Base-by-base conservation (phyloP, 768 basidiomycete genomes). In the Mycena kentingensis region DNA sequence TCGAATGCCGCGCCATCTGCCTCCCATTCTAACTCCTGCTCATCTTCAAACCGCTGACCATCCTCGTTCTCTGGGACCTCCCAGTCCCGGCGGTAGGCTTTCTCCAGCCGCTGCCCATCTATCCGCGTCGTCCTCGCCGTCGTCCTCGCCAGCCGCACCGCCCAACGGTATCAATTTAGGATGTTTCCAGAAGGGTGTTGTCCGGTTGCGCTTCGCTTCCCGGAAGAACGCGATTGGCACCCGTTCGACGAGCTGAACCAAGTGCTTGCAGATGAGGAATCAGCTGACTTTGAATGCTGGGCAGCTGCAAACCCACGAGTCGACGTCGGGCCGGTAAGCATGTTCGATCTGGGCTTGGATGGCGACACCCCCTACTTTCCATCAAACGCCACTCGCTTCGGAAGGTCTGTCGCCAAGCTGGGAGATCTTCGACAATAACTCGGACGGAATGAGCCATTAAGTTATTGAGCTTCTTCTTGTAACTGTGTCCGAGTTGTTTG, bases 181-280 rank as follows among this genome's bases (percentile, higher is more conserved):
- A 24, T 61, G 60, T 1, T 36, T 21, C 59, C 62, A 63, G 35
- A 63, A 63, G 0, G 55, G 63, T 18, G 43, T 45, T 3, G 51
- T 58, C n/a, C 55, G 27, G 25, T 63, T 53, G 4, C 46, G 19
- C 24, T 29, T 26, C 1, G 57, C 63, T 28, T 64, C 41, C 0
- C 55, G 60, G 34, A 63, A 64, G 29, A 64, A 64, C 10, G 41
- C 16, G 4, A 57, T 55, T 7, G 22, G n/a, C 22, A 61, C 58
- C 5, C 50, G 52, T 11, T 61, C 42, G 1, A 49, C 46, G 12
- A 11, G 37, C 46, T 64, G 60, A 3, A 64, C 51, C 2, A 64
- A 43, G 32, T 63, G 56, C 35, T 64, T 64, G 28, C 63, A 63
- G 5, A 63, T 5, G 11, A 64, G 50, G 21, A 63, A 64, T 4